Conservation (phyloP, 768 basidiomycete species). For the Suillus clintonianus region DNA sequence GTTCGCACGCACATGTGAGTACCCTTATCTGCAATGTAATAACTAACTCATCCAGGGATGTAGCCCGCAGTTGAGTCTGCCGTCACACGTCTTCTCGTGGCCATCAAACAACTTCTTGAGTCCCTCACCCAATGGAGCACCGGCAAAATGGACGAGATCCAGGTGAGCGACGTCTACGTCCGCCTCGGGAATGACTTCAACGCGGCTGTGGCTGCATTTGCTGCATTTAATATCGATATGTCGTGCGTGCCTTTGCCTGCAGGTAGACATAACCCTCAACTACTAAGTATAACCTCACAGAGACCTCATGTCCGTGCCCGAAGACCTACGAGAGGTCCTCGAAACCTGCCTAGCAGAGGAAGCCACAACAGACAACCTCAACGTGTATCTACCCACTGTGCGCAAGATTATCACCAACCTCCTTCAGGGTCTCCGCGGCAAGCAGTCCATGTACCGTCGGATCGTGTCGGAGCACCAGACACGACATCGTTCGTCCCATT, state of each 20-base stretch:
- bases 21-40: slow-evolving; percentile 10
- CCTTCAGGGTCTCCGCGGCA: slow-evolving; percentile 89
- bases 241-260: slow-evolving; percentile 56
- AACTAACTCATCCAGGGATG: slow-evolving; percentile 1
- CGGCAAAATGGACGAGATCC: slow-evolving; percentile 64
- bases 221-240: slow-evolving; percentile 85
- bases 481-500: slow-evolving; percentile 49
- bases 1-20: slow-evolving; percentile 26
- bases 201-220: slow-evolving; percentile 86
- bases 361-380: slow-evolving; percentile 81
- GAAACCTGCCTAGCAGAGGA: slow-evolving; percentile 93
- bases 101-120: slow-evolving; percentile 94
- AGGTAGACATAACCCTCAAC: slow-evolving; percentile 6
- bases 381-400: slow-evolving; percentile 87
- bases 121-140: slow-evolving; percentile 84
- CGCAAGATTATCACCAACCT: slow-evolving; percentile 90
- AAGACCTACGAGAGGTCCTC: slow-evolving; percentile 84
- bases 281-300: slow-evolving; percentile 42
- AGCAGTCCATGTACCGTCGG: slow-evolving; percentile 86
- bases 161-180: slow-evolving; percentile 97
- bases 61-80: slow-evolving; percentile 87
- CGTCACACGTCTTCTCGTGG: slow-evolving; percentile 89
- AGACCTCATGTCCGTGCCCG: slow-evolving; percentile 84
- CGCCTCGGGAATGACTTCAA: slow-evolving; percentile 97
- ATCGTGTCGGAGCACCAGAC: slow-evolving; percentile 65